Conservation (phyloP, 2,329 filamentous ascomycete genomes). For the Talaromyces sp. region DNA sequence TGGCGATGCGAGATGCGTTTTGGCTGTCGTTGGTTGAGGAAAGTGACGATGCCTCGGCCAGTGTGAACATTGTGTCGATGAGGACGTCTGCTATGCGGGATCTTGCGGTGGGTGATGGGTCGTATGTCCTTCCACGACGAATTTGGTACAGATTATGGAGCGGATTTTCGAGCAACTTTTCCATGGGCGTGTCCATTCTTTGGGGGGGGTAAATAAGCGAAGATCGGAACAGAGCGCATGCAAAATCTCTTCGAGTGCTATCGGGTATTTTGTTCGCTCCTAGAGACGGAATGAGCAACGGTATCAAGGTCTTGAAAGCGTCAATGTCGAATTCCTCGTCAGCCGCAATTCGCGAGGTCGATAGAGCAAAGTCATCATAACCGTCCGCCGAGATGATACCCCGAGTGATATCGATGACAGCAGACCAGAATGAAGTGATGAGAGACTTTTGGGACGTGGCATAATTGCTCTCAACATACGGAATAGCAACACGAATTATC, state of each 20-base stretch:
- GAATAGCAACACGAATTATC: slow-evolving; percentile 65
- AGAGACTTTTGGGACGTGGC: slow-evolving; percentile 31
- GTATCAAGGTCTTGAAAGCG: slow-evolving; percentile 64
- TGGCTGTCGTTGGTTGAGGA: slow-evolving; percentile 31
- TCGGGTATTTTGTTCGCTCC: slow-evolving; percentile 65
- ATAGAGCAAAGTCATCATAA: slow-evolving; percentile 43
- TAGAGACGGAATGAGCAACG: slow-evolving; percentile 69
- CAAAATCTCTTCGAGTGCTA: slow-evolving; percentile 64
- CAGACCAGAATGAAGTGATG: slow-evolving; percentile 65
- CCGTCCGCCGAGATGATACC: slow-evolving; percentile 68
- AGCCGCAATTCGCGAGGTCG: slow-evolving; percentile 49
- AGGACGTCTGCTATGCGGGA: slow-evolving; percentile 75
- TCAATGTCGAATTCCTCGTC: slow-evolving; percentile 81
- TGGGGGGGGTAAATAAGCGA: slow-evolving; percentile 76
- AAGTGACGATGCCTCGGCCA: slow-evolving; percentile 50
- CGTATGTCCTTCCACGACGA: slow-evolving; percentile 69
- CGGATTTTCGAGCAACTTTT: slow-evolving; percentile 46
- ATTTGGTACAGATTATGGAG: slow-evolving; percentile 62
- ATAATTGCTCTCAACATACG: slow-evolving; percentile 53
- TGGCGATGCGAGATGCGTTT: slow-evolving; percentile 48
- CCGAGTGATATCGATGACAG: slow-evolving; percentile 62
- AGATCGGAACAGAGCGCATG: slow-evolving; percentile 72
- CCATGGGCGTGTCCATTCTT: slow-evolving; percentile 55
- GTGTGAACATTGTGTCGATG: slow-evolving; percentile 71
- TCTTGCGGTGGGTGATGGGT: slow-evolving; percentile 62